These are phyloP conservation scores for Rutstroemia sp. DNA, from an alignment of 2,329 filamentous ascomycete genomes.

Conservation along the genomic window DNA sequence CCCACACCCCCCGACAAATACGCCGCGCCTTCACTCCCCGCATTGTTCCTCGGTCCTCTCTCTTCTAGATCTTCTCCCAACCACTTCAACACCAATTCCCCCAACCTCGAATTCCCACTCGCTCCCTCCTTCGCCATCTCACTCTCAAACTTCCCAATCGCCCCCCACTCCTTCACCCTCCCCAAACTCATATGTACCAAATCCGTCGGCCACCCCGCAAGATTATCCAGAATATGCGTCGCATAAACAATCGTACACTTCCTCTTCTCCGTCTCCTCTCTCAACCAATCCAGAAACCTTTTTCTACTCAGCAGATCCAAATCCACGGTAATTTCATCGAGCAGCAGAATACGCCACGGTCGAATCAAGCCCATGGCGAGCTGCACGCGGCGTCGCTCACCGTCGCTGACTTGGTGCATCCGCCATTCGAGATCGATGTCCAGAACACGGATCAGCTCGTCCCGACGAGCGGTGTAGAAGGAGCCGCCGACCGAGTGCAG, in stretches of 20 bases:
- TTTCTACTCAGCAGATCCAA: conserved; percentile 79
- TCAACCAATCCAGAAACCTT: conserved; percentile 81
- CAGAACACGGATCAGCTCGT: conserved; percentile 80
- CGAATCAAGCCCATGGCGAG: conserved; percentile 90
- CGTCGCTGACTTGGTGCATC: conserved; percentile 93
- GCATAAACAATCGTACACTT: conserved; percentile 93
- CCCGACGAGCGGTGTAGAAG: conserved; percentile 70
- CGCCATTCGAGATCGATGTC: conserved; percentile 91
- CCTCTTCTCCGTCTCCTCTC: conserved; percentile 73
- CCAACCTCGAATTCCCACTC: conserved; percentile 73
- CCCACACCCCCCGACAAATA: conserved; percentile 52
- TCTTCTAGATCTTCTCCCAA: conserved; percentile 71
- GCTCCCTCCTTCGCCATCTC: conserved; percentile 41
- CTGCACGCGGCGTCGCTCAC: conserved; percentile 85
- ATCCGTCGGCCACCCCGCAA: conserved; percentile 91
- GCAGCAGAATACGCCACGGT: conserved; percentile 82
- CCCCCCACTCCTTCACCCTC: conserved; percentile 78
- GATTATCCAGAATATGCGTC: conserved; percentile 92
- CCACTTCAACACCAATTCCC: conserved; percentile 84
- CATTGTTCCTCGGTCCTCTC: conserved; percentile 62
- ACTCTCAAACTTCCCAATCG: conserved; percentile 56
- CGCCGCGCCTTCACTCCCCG: conserved; percentile 36
- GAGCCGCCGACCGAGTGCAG: conserved; percentile 81
- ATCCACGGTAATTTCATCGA: conserved; percentile 97
- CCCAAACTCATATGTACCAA: conserved; percentile 93